phyloP scores from a whole-genome alignment of 1,139 yeast species.

The Casaregolazyma suthepensis region DNA sequence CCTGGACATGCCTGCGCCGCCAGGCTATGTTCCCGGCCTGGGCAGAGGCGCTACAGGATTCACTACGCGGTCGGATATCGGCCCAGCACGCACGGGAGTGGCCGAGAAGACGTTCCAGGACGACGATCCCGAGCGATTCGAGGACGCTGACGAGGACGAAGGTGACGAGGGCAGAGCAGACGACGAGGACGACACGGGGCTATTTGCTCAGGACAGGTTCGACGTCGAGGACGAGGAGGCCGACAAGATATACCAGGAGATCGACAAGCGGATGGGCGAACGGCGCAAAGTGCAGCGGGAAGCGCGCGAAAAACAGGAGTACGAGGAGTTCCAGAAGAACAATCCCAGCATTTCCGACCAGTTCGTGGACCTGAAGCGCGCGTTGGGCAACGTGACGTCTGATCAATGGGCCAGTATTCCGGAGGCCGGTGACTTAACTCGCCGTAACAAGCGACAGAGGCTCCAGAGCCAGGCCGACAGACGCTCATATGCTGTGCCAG shows the following conservation, averaged over 20 bases:
- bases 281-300: conserved; percentile 35
- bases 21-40: conserved; percentile 84
- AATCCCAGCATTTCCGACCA: conserved; percentile 37
- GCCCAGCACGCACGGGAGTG: conserved; percentile 39
- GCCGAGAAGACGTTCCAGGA: conserved; percentile 37
- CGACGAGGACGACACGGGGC: conserved; percentile 39
- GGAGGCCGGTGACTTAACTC: conserved; percentile 83
- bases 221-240: conserved; percentile 65
- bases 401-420: conserved; percentile 82
- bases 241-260: conserved; percentile 56
- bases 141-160: conserved; percentile 37
- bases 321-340: conserved; percentile 24
- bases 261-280: conserved; percentile 52
- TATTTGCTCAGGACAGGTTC: conserved; percentile 26
- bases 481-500: conserved; percentile 81
- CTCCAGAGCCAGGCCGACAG: conserved; percentile 46
- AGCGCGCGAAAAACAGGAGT: conserved; percentile 29
- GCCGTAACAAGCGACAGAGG: conserved; percentile 67
- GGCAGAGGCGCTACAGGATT: conserved; percentile 97
- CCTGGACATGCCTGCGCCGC: conserved; percentile 81
- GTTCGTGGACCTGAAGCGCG: conserved; percentile 58
- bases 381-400: conserved; percentile 50
- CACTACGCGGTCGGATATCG: conserved; percentile 76
- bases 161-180: conserved; percentile 27
- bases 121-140: conserved; percentile 30